A percentile compares a stretch with the other conserved stretches of the same genome.
Evolutionary conservation across 805 yeast species (phyloP).

Genomic region (Monosporozyma yasuniensis): DNA sequence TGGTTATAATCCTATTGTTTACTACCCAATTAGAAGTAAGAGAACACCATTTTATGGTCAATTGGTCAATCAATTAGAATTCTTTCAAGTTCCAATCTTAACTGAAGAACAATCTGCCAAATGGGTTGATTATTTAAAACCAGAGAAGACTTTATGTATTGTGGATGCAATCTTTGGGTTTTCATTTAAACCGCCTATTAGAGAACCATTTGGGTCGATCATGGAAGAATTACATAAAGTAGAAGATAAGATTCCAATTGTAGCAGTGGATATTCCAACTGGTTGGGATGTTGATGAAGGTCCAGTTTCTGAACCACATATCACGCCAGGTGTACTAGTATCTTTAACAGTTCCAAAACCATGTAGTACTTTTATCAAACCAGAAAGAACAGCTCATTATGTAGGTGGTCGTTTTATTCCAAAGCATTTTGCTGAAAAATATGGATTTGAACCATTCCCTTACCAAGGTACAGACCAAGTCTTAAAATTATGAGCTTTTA

Average conservation of each 20-base stretch:
- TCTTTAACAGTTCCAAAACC: constrained; percentile 94
- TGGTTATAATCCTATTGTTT: constrained; percentile 69
- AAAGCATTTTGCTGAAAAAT: constrained; percentile 55
- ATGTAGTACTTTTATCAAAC: constrained; percentile 49
- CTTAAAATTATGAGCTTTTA: constrained; percentile 29
- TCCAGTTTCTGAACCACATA: constrained; percentile 38
- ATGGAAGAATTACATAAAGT: constrained; percentile 29
- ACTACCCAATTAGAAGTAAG: constrained; percentile 64
- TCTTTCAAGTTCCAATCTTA: constrained; percentile 54
- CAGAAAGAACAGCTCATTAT: constrained; percentile 46
- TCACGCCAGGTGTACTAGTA: constrained; percentile 60
- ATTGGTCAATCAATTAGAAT: constrained; percentile 56
- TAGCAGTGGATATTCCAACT: constrained; percentile 86
- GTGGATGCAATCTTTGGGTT: constrained; percentile 90
- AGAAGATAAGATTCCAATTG: constrained; percentile 43
- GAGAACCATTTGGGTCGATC: constrained; percentile 60
- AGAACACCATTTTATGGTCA: constrained; percentile 47
- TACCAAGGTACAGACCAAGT: constrained; percentile 54
- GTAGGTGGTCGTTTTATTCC: constrained; percentile 87
- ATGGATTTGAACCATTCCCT: constrained; percentile 57
- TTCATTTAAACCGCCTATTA: constrained; percentile 80
- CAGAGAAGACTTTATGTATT: constrained; percentile 36
- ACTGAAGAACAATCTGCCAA: constrained; percentile 31
- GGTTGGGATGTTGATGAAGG: constrained; percentile 97
- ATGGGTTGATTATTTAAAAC: constrained; percentile 25